phyloP scores from a whole-genome alignment of 164 flowering plant species.

The Amborella trichopoda region DNA sequence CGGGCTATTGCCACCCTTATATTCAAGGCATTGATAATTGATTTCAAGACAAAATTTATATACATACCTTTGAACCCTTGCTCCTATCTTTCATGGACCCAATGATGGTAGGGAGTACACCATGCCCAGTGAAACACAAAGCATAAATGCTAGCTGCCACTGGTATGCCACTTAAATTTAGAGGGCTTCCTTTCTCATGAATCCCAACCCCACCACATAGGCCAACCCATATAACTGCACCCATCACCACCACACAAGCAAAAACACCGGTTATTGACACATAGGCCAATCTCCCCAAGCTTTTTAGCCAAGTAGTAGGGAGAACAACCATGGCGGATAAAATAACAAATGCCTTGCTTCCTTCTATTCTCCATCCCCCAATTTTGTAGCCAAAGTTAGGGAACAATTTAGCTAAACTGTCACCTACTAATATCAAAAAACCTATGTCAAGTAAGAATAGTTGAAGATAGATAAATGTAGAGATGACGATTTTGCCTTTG shows the following conservation, averaged over 20 bases:
- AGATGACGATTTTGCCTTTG: slow-evolving; percentile 5
- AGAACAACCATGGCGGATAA: neutral
- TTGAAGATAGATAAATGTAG: slow-evolving; percentile 4
- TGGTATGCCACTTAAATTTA: neutral
- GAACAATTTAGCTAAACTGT: slow-evolving; percentile 10
- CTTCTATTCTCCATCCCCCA: slow-evolving; percentile 1
- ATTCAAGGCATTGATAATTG: too few species aligned
- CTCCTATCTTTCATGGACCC: slow-evolving; percentile 1
- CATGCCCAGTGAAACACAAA: neutral
- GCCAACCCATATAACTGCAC: neutral
- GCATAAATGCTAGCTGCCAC: neutral
- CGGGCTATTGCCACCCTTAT: too few species aligned
- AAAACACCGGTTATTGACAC: neutral
- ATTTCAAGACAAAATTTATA: too few species aligned
- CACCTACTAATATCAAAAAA: slow-evolving; percentile 6
- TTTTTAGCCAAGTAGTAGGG: slow-evolving; percentile 2
- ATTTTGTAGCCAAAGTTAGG: slow-evolving; percentile 4
- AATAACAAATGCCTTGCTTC: slow-evolving; percentile 5
- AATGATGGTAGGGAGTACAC: slow-evolving; percentile 1
- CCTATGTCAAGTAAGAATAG: slow-evolving; percentile 5
- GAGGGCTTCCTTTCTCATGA: neutral
- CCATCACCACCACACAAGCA: neutral
- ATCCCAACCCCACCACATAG: slow-evolving; percentile 1
- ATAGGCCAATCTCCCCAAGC: neutral
- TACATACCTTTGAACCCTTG: neutral